A percentile compares a stretch with the other conserved stretches of the same genome.
Conservation (phyloP, 2,329 filamentous ascomycete genomes). For the Diaporthe ilicicola region DNA sequence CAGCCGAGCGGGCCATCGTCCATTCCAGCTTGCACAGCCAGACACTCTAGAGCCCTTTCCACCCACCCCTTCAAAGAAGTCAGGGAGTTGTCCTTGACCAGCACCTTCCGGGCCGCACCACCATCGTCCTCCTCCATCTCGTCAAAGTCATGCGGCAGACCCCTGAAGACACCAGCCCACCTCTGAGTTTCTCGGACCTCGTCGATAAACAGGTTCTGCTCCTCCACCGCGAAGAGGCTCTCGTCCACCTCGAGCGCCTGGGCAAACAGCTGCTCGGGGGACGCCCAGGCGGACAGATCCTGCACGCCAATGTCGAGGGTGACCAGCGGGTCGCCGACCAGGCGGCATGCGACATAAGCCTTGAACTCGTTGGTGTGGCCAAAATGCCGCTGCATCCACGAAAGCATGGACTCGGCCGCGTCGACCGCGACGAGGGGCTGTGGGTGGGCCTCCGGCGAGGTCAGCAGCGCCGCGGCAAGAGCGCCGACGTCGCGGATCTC, state of each 20-base stretch:
- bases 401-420: conserved; percentile 54
- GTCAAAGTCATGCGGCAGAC: conserved; percentile 35
- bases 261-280: conserved; percentile 49
- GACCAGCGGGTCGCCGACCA: conserved; percentile 45
- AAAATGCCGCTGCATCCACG: conserved; percentile 51
- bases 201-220: conserved; percentile 94
- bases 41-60: conserved; percentile 47
- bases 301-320: conserved; percentile 27
- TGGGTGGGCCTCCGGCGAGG: conserved; percentile 25
- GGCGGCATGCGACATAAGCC: conserved; percentile 50
- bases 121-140: conserved; percentile 37
- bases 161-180: conserved; percentile 68
- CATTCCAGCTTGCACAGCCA: conserved; percentile 42
- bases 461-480: conserved; percentile 16
- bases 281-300: conserved; percentile 36
- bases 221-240: conserved; percentile 85
- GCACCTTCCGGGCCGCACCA: not conserved
- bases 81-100: conserved; percentile 34
- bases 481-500: conserved; percentile 62
- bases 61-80: conserved; percentile 56
- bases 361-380: conserved; percentile 47
- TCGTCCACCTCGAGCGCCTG: conserved; percentile 64
- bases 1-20: conserved; percentile 76
- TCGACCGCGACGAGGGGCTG: conserved; percentile 55
- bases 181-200: conserved; percentile 75